Base-by-base conservation (phyloP, 2,329 filamentous ascomycete species). In the Aspergillus carbonarius region DNA sequence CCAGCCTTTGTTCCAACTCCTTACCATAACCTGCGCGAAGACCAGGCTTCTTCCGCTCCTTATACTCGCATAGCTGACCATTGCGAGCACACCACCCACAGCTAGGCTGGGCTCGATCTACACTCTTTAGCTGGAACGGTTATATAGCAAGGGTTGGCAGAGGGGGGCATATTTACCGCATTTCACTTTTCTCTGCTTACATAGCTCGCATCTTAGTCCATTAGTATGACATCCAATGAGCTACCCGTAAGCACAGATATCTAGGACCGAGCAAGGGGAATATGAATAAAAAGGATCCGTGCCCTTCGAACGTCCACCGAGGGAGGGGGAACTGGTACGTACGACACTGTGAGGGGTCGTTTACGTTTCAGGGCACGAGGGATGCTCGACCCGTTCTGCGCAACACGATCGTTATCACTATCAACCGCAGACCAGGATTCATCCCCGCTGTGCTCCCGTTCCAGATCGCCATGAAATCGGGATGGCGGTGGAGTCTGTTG, bases 1-100 rank as follows among this genome's bases (percentile, higher is more conserved):
- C 75, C 40, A 91, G 82, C 37, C 89, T 83, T 66, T 90, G 86
- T 72, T 91, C 88, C 27, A 91, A 76, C 73, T 91, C 88, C 56
- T 88, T 84, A 15, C 88, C 88, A 71, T 91, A 91, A 2, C 85
- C 86, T 65, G 86, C 83, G 30, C 84, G 78, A 37, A 84, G 79
- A 2, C 88, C 88, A 7, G 88, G 87, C 71, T 89, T 90, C 76
- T 89, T 89, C 42, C 88, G 81, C 67, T 89, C 87, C 60, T 85
- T 85, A 70, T 90, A 90, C 70, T 88, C 85, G 70, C 88, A 90
- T 42, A 80, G 66, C 63, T 88, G 84, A 58, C 83, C 82, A 72
- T 90, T 89, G 52, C 87, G 84, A 51, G 84, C 76, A 71, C 88
- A 91, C 88, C 88, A 90, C 20, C 87, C 87, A 73, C 88, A 90